Evolutionary conservation across 768 basidiomycete genomes (phyloP), one percentile per base, ranked within the genome.

Genomic region (Ephemerocybe angulata): DNA sequence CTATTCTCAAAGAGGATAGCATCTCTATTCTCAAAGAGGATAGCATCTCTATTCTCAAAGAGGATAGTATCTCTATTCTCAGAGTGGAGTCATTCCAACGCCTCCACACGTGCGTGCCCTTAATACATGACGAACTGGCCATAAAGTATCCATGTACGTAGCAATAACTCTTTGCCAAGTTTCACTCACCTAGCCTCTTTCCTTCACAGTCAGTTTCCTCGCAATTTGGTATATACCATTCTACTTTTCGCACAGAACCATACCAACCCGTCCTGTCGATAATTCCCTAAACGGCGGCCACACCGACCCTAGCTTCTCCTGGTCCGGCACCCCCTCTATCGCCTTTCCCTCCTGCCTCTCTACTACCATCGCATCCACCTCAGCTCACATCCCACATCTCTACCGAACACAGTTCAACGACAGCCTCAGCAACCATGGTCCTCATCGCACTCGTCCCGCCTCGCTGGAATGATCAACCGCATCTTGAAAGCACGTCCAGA

Each of bases 291-390:
- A 13, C 46, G 46, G 28, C 46, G 28, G 27, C 46, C 19, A 48
- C 27, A 48, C 13, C 19, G 27, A 22, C 46, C 46, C 5, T 10
- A n/a, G 13, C 11, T 75, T 75, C 56, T 87, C 87, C n/a, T 88
- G 83, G 80, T 74, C 78, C 10, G 87, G 88, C 62, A 78, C 71
- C 41, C 50, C 85, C 52, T 77, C 79, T 37, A 82, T 85, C 31
- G 82, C 80, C 15, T 63, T 87, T 55, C 71, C 75, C 44, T 75
- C 84, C 22, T 88, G 86, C 64, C 87, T 60, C 57, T 67, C 24
- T 59, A 24, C 28, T 15, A 11, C 40, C 11, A 42, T 22, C 6
- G 7, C 11, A 8, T 7, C 7, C 11, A 7, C 13, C 7, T 42
- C 11, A 70, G 33, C 33, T 8, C 50, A 56, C 59, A 15, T 61